These are phyloP conservation scores for Rhododendron vialii DNA, from an alignment of 148 eudicot species.

Conservation along the genomic window DNA sequence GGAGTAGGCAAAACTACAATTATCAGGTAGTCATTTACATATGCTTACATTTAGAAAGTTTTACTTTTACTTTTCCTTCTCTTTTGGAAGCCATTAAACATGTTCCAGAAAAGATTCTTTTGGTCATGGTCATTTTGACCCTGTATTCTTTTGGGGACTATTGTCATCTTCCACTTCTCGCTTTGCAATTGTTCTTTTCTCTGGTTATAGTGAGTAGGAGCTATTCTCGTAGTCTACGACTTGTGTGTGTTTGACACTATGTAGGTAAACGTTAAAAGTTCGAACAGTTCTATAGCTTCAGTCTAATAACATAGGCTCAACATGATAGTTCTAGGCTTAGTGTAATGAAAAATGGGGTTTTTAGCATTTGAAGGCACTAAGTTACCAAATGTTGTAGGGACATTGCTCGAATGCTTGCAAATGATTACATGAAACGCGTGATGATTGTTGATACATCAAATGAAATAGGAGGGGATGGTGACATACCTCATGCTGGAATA, in stretches of 20 bases:
- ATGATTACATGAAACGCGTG: slow-evolving; percentile 80
- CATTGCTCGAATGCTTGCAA: slow-evolving; percentile 94
- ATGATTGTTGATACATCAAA: slow-evolving; percentile 99
- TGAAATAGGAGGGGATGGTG: slow-evolving; percentile 99
- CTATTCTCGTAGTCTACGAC: not conserved
- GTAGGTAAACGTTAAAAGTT: not conserved
- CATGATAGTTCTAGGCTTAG: not conserved
- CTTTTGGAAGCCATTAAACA: not conserved
- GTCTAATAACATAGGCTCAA: not conserved
- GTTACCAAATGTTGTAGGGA: slow-evolving; percentile 47
- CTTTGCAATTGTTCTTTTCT: not conserved
- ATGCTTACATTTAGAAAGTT: not conserved
- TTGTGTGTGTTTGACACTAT: not conserved
- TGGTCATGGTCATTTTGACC: not conserved
- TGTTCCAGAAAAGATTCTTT: not conserved
- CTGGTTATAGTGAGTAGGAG: not conserved
- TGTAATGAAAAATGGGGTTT: not conserved
- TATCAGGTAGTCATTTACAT: slow-evolving; percentile 55
- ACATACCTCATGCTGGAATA: slow-evolving; percentile 95
- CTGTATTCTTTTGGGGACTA: not conserved
- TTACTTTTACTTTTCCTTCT: not conserved
- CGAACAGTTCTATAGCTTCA: not conserved
- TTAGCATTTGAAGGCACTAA: not conserved
- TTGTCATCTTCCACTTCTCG: not conserved
- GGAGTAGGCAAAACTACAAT: slow-evolving; percentile 98